Conservation (phyloP, 163 green algal genomes). For the Trebouxiophyceae sp. region DNA sequence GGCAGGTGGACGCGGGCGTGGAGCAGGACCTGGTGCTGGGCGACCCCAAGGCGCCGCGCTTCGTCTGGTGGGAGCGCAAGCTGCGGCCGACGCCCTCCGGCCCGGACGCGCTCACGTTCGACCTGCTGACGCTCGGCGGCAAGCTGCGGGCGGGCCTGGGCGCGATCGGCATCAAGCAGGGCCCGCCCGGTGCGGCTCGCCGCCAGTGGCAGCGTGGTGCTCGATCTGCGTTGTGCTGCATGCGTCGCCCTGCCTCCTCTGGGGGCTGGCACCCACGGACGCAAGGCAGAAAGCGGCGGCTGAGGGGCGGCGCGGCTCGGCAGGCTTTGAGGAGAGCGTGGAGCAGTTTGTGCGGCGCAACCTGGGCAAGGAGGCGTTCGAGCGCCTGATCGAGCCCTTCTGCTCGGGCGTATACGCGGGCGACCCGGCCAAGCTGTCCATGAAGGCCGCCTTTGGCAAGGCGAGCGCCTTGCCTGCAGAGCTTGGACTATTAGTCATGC, state of each 20-base stretch:
- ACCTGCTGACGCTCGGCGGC: constrained; percentile 81
- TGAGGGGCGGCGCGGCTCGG: background rate
- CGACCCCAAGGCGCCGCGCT: constrained; percentile 85
- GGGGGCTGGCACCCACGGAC: too few species aligned
- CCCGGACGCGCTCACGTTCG: constrained; percentile 79
- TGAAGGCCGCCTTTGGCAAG: constrained; percentile 94
- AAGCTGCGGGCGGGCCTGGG: constrained; percentile 94
- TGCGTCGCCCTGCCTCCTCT: too few species aligned
- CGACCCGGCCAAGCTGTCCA: constrained; percentile 91
- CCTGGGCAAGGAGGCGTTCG: constrained; percentile 94
- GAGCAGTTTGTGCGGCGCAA: constrained; percentile 95
- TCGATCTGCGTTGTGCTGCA: too few species aligned
- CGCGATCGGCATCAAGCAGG: constrained; percentile 72
- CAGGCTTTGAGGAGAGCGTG: constrained; percentile 85
- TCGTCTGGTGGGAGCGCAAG: constrained; percentile 90
- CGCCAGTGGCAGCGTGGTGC: too few species aligned
- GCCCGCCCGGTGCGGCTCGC: too few species aligned
- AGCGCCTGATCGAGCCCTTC: constrained; percentile 97
- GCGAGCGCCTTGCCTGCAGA: too few species aligned
- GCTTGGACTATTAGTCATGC: too few species aligned
- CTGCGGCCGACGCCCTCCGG: constrained; percentile 81
- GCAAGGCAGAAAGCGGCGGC: too few species aligned
- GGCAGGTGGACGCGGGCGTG: constrained; percentile 70
- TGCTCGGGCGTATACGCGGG: constrained; percentile 98
- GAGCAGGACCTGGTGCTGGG: constrained; percentile 85